Evolutionary conservation across 1,284 basidiomycete genomes (phyloP), one percentile per base, ranked within the genome.

Genomic region (Melampsora abietis-canadensis): DNA sequence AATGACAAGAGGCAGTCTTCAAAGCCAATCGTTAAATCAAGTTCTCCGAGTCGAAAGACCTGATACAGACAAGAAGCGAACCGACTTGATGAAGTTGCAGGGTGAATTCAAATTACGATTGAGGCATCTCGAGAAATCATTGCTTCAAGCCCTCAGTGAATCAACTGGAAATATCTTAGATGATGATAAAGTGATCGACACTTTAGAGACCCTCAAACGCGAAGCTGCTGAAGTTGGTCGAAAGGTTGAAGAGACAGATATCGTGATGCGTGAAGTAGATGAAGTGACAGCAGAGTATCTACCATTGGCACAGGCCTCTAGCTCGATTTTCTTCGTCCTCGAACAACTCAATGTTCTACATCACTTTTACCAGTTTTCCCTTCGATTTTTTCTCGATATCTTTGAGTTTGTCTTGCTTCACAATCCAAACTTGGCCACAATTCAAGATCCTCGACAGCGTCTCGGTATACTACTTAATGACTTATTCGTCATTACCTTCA

Each of bases 311-410:
- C 92, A 95, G 81, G 94, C 94, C 1, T 97, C 94, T 85, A 96
- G 94, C 81, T 89, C 93, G 1, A 89, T 98, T 67, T 99, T 94
- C 87, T 99, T 99, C 84, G 90, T 96, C 72, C 85, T 99, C 77
- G 94, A 98, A 81, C 94, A 97, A 80, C 87, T 98, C 66, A 90
- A 93, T 79, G 86, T 91, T 68, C 88, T 98, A 84, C 93, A 96
- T 80, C 95, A 98, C 84, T 98, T 98, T 85, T 99, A 99, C 82
- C 93, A 98, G 82, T 99, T 98, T 85, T 98, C 95, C 0, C 87
- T 99, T 67, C 89, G 87, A 57, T 98, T 96, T 86, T 99, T 98
- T 89, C 87, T 98, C 76, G 94, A 97, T 81, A 95, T 98, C 79
- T 98, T 99, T 83, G 92, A 98, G 84, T 92, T 90, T 78, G 88